A percentile compares a stretch with the other conserved stretches of the same genome.
Evolutionary conservation across 192 early-diverging fungal species (phyloP).

Genomic region (Radiomyces spectabilis): DNA sequence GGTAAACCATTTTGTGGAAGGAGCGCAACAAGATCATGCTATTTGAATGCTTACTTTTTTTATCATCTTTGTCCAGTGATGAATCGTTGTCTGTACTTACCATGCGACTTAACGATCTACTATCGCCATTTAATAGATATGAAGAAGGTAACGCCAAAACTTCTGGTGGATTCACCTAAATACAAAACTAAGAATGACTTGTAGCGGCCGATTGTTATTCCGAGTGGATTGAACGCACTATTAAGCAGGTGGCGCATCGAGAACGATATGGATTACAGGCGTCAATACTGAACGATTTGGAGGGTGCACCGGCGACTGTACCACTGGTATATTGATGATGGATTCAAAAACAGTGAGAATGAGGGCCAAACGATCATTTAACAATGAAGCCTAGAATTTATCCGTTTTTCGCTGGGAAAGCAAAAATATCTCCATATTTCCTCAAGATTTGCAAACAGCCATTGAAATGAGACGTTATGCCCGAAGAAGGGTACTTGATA

Average conservation of each 20-base stretch:
- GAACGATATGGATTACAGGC: conserved; percentile 6
- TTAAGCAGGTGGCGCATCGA: neutral
- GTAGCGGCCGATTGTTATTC: neutral
- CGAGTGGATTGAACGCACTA: neutral
- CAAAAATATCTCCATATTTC: conserved; percentile 34
- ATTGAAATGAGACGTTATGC: conserved; percentile 26
- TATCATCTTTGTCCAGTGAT: conserved; percentile 7
- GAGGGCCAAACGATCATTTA: neutral
- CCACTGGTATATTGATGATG: neutral
- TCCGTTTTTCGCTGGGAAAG: conserved; percentile 46
- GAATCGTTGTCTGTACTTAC: conserved; percentile 7
- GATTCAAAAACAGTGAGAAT: neutral
- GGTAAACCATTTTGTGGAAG: too few species aligned
- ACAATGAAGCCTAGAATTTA: conserved; percentile 17
- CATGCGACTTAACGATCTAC: conserved; percentile 10
- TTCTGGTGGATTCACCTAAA: neutral
- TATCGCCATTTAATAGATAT: conserved; percentile 17
- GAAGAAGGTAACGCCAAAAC: conserved; percentile 11
- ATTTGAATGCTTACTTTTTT: neutral
- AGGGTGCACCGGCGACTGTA: neutral
- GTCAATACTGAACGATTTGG: neutral
- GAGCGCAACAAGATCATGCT: neutral
- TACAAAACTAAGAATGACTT: neutral
- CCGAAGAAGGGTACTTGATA: conserved; percentile 21
- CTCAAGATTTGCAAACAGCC: conserved; percentile 30